A percentile compares a stretch with the other conserved stretches of the same genome.
phyloP scores from a whole-genome alignment of 768 basidiomycete species.

The Coprinopsis strossmayeri region DNA sequence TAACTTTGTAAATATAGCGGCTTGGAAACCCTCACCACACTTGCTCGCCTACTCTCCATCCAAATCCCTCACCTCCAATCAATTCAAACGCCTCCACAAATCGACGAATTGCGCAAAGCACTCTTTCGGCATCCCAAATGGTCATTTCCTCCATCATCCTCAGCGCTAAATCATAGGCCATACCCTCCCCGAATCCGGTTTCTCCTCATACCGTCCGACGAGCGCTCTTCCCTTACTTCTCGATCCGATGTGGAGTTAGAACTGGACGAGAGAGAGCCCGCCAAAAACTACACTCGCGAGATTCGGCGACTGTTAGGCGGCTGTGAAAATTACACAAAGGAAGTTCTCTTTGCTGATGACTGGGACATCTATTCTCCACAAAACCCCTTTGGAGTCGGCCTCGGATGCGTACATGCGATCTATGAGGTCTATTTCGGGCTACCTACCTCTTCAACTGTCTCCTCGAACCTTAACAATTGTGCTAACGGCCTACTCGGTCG shows the following conservation, averaged over 20 bases:
- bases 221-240: neutral
- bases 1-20: slow-evolving; percentile 5
- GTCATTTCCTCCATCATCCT: neutral
- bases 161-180: neutral
- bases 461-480: neutral
- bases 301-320: neutral
- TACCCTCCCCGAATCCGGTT: neutral
- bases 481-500: neutral
- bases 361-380: neutral
- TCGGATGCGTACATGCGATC: neutral
- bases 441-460: neutral
- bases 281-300: neutral
- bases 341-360: neutral
- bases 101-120: slow-evolving; percentile 11
- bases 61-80: slow-evolving; percentile 10
- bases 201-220: neutral
- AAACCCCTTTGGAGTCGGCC: neutral
- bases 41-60: slow-evolving; percentile 18
- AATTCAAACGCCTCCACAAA: slow-evolving; percentile 7
- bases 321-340: neutral
- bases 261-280: neutral
- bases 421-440: slow-evolving; percentile 1
- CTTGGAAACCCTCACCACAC: slow-evolving; percentile 12
- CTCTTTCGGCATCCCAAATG: slow-evolving; percentile 16
- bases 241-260: neutral